Conservation (phyloP, 441 rosid species). For the Adansonia gregorii region DNA sequence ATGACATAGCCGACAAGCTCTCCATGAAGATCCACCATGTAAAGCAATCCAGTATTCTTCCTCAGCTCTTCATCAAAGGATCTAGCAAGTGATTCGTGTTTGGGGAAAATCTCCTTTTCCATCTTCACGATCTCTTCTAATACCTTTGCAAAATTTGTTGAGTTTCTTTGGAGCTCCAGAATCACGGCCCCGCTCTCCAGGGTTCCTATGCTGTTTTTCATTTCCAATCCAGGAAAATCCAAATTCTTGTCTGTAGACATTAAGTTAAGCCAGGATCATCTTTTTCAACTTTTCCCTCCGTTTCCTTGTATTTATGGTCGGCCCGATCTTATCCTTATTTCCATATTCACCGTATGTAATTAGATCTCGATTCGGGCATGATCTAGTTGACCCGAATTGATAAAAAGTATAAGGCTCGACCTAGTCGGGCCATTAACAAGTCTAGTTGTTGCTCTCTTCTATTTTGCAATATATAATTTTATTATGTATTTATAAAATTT, state of each 20-base stretch:
- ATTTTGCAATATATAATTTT: too few relatives aligned
- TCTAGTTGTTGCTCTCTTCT: too few relatives aligned
- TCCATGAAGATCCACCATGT: constrained; percentile 36
- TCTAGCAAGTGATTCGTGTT: constrained; percentile 74
- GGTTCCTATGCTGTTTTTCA: not conserved
- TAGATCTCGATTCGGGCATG: too few relatives aligned
- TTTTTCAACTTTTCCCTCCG: too few relatives aligned
- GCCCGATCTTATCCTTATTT: too few relatives aligned
- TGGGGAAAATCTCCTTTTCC: constrained; percentile 73
- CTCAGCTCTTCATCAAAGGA: constrained; percentile 68
- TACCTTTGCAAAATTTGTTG: constrained; percentile 40
- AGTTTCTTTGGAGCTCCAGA: constrained; percentile 55
- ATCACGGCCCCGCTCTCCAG: constrained; percentile 40
- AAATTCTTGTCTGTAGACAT: too few relatives aligned
- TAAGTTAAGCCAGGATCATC: not conserved
- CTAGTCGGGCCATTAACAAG: too few relatives aligned
- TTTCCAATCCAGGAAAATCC: not conserved
- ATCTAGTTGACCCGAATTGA: too few relatives aligned
- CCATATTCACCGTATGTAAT: too few relatives aligned
- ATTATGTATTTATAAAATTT: too few relatives aligned
- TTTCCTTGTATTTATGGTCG: too few relatives aligned
- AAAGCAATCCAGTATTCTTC: constrained; percentile 69
- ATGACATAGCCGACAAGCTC: constrained; percentile 66
- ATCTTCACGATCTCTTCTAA: constrained; percentile 68
- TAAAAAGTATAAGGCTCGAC: too few relatives aligned